Evolutionary conservation across 768 basidiomycete species (phyloP), one percentile per base, ranked within the genome.

Genomic region (Naganishia kalamii): DNA sequence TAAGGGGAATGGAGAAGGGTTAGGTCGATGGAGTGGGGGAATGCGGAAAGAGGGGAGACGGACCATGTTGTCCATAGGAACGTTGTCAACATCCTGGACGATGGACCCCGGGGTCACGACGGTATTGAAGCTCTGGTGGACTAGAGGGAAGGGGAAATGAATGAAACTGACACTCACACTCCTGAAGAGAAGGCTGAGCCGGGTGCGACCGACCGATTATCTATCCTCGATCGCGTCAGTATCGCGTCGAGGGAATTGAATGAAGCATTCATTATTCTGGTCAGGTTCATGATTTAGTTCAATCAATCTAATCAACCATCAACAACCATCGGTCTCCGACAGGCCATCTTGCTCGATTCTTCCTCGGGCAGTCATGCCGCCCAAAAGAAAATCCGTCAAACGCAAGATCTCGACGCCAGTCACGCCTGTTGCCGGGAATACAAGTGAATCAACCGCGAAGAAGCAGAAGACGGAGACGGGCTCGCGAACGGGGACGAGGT

Each of bases 311-410:
- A n/a, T n/a, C n/a, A n/a, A n/a, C 37, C 37, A 40, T 40, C 37
- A 8, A 40, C 17, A 40, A 40, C 37, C 37, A 40, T 40, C 37
- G 8, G 7, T 40, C 37, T 40, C 37, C 37, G 8, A 40, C 37
- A 40, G 8, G 37, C 37, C 37, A 7, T 40, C 37, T 8, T 40
- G 37, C 37, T 7, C 37, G 7, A 17, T 40, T 17, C 37, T 17
- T 40, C 37, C 37, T 40, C 37, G 7, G 7, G 37, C 7, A 40
- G 37, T 23, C 17, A 52, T 52, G 51, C 51, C 33, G 15, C 51
- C 51, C 33, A 52, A 52, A 50, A 21, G 49, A 35, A 52, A 52
- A 52, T 52, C 51, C 1, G 27, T 35, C 4, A 52, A 52, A 52
- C 51, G 51, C 5, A 52, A 52, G 40, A 21, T 15, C n/a, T 13